These are phyloP conservation scores for Aspergillus ochraceoroseus DNA, from an alignment of 2,329 filamentous ascomycete genomes.

Conservation along the genomic window DNA sequence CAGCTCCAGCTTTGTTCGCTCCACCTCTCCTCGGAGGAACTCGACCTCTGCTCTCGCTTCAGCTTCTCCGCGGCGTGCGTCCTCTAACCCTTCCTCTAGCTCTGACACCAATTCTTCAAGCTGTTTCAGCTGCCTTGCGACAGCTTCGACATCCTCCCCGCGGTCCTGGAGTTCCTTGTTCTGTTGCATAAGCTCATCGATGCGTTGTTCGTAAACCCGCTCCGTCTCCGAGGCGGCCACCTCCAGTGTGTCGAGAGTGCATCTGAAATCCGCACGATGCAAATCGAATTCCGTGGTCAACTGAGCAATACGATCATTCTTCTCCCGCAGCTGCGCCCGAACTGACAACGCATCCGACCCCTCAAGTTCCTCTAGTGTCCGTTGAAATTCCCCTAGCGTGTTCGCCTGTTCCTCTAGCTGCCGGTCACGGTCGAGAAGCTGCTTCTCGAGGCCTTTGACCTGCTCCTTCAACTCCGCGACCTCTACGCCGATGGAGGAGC, in stretches of 20 bases:
- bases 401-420: slow-evolving; percentile 84
- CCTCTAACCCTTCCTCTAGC: slow-evolving; percentile 91
- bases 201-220: slow-evolving; percentile 73
- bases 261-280: slow-evolving; percentile 91
- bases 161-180: slow-evolving; percentile 75
- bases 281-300: slow-evolving; percentile 92
- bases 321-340: slow-evolving; percentile 78
- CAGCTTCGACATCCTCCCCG: slow-evolving; percentile 82
- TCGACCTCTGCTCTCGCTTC: slow-evolving; percentile 95
- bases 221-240: slow-evolving; percentile 92
- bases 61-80: slow-evolving; percentile 86
- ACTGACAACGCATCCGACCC: slow-evolving; percentile 72
- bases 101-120: slow-evolving; percentile 95
- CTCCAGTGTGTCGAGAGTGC: slow-evolving; percentile 93
- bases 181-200: slow-evolving; percentile 65
- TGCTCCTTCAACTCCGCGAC: slow-evolving; percentile 58
- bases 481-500: slow-evolving; percentile 28
- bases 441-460: slow-evolving; percentile 63
- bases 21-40: slow-evolving; percentile 89
- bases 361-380: slow-evolving; percentile 74
- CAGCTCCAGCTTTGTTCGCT: slow-evolving; percentile 81
- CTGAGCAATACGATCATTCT: slow-evolving; percentile 93
- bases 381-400: slow-evolving; percentile 84
- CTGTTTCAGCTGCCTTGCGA: slow-evolving; percentile 87
- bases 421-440: slow-evolving; percentile 77